These are phyloP conservation scores for Hortiboletus rubellus DNA, from an alignment of 1,284 basidiomycete genomes.

Conservation along the genomic window DNA sequence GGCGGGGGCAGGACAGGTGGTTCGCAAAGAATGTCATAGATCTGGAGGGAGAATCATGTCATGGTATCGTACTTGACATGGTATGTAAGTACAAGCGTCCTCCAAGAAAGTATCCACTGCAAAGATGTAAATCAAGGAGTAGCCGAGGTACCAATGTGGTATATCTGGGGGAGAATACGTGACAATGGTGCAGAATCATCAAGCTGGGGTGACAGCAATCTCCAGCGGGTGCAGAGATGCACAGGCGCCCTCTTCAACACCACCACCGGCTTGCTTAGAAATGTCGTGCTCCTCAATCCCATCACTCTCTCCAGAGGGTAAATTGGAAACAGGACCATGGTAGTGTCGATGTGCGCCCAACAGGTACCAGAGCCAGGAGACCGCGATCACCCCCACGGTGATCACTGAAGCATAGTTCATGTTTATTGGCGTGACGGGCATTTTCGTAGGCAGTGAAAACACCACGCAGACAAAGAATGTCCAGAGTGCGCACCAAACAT, in stretches of 20 bases:
- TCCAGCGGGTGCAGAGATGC: background rate
- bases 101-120: background rate
- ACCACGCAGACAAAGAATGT: conserved; percentile 68
- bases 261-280: conserved; percentile 1
- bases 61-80: background rate
- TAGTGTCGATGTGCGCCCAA: conserved; percentile 30
- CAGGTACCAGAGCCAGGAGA: conserved; percentile 30
- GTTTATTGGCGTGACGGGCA: conserved; percentile 67
- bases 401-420: conserved; percentile 76
- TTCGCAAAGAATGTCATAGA: too few relatives aligned
- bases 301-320: conserved; percentile 11
- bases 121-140: background rate
- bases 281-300: background rate
- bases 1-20: too few relatives aligned
- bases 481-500: conserved; percentile 69
- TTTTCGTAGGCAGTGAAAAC: conserved; percentile 69
- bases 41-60: too few relatives aligned
- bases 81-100: background rate
- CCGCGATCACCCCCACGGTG: conserved; percentile 25
- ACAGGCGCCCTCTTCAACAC: conserved; percentile 2
- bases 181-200: background rate
- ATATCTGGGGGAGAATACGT: background rate
- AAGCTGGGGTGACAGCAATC: too few relatives aligned
- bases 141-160: background rate
- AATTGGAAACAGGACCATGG: conserved; percentile 28